Conservation (phyloP, 352 stramenopile genomes). For the Globisporangium spinosum region DNA sequence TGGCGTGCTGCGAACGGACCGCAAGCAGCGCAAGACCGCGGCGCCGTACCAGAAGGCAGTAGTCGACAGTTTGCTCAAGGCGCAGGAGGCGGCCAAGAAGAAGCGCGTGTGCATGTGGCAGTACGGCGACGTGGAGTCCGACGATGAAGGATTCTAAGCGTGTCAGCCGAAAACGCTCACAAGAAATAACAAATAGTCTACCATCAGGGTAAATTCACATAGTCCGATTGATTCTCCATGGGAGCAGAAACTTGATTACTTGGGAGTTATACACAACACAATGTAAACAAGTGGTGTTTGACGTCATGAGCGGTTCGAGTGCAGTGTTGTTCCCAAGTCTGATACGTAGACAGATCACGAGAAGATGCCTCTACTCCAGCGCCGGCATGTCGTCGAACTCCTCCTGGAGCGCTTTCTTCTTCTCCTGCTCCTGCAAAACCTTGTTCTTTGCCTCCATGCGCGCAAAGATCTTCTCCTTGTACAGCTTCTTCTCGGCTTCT, state of each 20-base stretch:
- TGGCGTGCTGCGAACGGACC: constrained; percentile 88
- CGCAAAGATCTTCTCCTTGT: constrained; percentile 88
- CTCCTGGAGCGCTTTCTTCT: constrained; percentile 56
- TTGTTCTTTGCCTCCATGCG: constrained; percentile 83
- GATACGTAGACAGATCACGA: neutral
- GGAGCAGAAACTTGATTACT: too few relatives aligned
- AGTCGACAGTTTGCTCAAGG: constrained; percentile 85
- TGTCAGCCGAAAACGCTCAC: neutral
- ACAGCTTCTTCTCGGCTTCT: constrained; percentile 85
- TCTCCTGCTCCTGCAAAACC: constrained; percentile 60
- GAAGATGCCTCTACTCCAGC: constrained; percentile 39
- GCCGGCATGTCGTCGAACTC: constrained; percentile 84
- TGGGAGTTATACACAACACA: neutral
- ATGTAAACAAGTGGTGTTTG: constrained; percentile 1
- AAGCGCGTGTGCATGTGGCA: constrained; percentile 93
- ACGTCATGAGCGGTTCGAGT: neutral
- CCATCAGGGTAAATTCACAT: constrained; percentile 7
- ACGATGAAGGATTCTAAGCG: constrained; percentile 75
- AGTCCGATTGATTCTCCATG: neutral
- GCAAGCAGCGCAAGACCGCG: constrained; percentile 61
- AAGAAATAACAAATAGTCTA: constrained; percentile 8
- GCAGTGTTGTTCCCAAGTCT: neutral
- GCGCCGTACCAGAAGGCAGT: constrained; percentile 75
- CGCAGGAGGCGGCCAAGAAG: constrained; percentile 91
- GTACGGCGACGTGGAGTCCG: constrained; percentile 96